These are phyloP conservation scores for Cutaneotrichosporon sp. DNA, from an alignment of 1,284 basidiomycete genomes.

Conservation along the genomic window DNA sequence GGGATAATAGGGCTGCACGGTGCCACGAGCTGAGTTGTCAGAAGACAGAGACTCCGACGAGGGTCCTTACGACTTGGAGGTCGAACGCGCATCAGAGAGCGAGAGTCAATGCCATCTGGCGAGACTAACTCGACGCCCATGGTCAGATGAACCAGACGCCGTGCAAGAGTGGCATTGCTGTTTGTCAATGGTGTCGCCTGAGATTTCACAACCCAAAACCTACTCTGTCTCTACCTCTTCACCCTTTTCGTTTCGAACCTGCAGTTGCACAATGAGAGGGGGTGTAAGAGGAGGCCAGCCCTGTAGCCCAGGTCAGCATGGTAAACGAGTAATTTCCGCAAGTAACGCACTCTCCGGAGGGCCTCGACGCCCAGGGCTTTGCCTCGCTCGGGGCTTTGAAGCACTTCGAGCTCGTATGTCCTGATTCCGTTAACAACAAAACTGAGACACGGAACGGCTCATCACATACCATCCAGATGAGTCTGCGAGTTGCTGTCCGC, in stretches of 20 bases:
- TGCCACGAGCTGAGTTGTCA: slow-evolving; percentile 18
- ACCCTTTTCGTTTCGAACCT: slow-evolving; percentile 23
- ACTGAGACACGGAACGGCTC: neutral
- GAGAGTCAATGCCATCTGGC: slow-evolving; percentile 19
- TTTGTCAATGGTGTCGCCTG: neutral
- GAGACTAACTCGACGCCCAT: slow-evolving; percentile 27
- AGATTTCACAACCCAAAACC: neutral
- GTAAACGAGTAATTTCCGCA: neutral
- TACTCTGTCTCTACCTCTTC: slow-evolving; percentile 22
- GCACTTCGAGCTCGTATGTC: slow-evolving; percentile 21
- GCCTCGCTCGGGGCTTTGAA: slow-evolving; percentile 24
- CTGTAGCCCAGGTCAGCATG: neutral
- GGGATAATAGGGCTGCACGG: slow-evolving; percentile 26
- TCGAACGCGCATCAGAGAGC: slow-evolving; percentile 25
- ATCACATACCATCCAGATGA: slow-evolving; percentile 19
- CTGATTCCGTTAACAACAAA: slow-evolving; percentile 5
- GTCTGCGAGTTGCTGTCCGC: slow-evolving; percentile 10
- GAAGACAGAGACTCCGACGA: neutral
- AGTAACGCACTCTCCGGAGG: slow-evolving; percentile 20
- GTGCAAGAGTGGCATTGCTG: slow-evolving; percentile 24
- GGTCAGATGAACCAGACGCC: slow-evolving; percentile 24
- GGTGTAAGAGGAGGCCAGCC: slow-evolving; percentile 28
- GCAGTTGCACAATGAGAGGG: slow-evolving; percentile 24
- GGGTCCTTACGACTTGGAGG: slow-evolving; percentile 23
- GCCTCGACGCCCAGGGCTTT: slow-evolving; percentile 25